Percentiles rank a stretch among this genome's conserved stretches.
Conservation (phyloP, 2,329 filamentous ascomycete species). For the Xylariales sp. region DNA sequence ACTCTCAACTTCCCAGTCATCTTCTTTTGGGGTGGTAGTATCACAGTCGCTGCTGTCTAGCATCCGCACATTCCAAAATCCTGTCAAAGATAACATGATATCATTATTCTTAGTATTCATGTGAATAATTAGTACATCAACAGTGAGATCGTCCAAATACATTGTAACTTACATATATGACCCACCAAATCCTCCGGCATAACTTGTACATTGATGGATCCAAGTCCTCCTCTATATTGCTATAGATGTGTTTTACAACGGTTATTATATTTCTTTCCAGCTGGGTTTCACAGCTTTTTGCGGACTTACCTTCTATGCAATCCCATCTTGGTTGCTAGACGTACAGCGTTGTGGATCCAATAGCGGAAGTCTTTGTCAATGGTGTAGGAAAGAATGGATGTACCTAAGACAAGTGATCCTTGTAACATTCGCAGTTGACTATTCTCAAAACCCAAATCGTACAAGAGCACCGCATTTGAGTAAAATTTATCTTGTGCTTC, state of each 20-base stretch:
- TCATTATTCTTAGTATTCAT: neutral
- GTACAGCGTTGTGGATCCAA: neutral
- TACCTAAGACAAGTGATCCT: neutral
- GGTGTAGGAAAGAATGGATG: neutral
- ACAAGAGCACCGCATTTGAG: neutral
- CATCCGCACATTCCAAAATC: neutral
- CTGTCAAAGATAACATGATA: neutral
- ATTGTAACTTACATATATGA: too few species aligned
- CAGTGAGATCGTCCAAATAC: too few species aligned
- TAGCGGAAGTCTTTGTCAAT: neutral
- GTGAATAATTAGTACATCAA: neutral
- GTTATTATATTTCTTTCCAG: too few species aligned
- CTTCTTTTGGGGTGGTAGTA: neutral
- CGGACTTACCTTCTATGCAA: neutral
- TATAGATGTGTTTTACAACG: too few species aligned
- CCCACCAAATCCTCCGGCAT: too few species aligned
- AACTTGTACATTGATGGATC: too few species aligned
- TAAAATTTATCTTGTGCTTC: neutral
- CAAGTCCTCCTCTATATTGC: too few species aligned
- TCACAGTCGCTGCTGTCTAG: neutral
- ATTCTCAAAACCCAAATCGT: neutral
- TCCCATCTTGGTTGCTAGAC: neutral
- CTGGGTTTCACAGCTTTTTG: too few species aligned
- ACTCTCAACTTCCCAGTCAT: neutral
- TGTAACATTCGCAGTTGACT: neutral